Evolutionary conservation across 2,329 filamentous ascomycete genomes (phyloP), one percentile per base, ranked within the genome.

Genomic region (Pseudocercospora fijiensis): DNA sequence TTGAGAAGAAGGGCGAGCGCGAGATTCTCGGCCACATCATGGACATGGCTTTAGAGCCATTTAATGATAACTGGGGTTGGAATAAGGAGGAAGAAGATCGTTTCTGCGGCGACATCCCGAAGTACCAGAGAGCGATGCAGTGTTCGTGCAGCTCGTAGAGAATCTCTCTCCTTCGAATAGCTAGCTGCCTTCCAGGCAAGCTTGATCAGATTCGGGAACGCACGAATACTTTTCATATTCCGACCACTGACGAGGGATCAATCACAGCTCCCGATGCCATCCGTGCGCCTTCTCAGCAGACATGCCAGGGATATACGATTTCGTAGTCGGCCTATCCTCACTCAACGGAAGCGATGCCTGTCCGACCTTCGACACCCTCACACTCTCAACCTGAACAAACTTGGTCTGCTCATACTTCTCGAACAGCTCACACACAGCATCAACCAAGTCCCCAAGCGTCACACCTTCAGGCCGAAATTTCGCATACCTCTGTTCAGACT

Each of bases 131-230:
- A 69, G 90, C 90, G 33, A 87, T 96, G 85, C 94, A 97, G 81
- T 98, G 95, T 77, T 96, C 91, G 75, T 99, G 95, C 78, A 96
- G 92, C 76, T 97, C 94, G 24, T 96, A 81, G 57, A 20, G 26
- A 59, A 56, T 8, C 37, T 13, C n/a, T 41, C 16, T 18, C 6
- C 13, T 41, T 18, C 16, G 6, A 41, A 18, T 18, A 41, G 37
- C 37, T 18, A 41, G 37, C 37, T 37, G 33, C 33, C 33, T 37
- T n/a, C 2, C 13, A 18, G 37, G 16, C 37, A 6, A 41, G 16
- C 37, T 41, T 41, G 8, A 41, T 2, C 16, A 41, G 5, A 2
- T 1, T 6, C 51, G 4, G 26, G 24, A 20, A 1, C 45, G 5
- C 9, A 18, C 16, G 1, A n/a, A 30, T 28, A 24, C 26, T n/a